Evolutionary conservation across 2,329 filamentous ascomycete genomes (phyloP).

Genomic region (Fusarium buharicum): DNA sequence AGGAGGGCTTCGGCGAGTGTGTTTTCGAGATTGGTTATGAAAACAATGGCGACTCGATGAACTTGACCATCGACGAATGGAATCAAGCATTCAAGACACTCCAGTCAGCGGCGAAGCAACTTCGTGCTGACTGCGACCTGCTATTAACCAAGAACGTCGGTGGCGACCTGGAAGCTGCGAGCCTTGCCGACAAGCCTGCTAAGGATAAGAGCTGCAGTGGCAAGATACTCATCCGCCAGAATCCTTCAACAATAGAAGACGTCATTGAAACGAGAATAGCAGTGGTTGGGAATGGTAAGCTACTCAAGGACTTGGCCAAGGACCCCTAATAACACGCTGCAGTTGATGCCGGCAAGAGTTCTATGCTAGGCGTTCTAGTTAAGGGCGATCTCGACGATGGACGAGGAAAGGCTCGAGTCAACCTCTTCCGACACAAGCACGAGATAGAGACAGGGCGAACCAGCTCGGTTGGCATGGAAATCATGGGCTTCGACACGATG

Average conservation of each 20-base stretch:
- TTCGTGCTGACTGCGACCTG: conserved; percentile 80
- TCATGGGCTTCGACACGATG: conserved; percentile 93
- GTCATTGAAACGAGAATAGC: conserved; percentile 97
- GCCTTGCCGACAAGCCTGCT: conserved; percentile 60
- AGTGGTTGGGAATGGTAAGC: conserved; percentile 88
- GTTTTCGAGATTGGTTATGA: conserved; percentile 94
- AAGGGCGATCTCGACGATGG: conserved; percentile 97
- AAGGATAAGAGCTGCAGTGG: conserved; percentile 82
- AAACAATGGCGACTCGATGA: conserved; percentile 87
- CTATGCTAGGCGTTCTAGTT: conserved; percentile 92
- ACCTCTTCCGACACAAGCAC: conserved; percentile 97
- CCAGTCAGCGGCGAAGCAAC: conserved; percentile 68
- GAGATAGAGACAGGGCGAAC: conserved; percentile 96
- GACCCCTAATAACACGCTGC: conserved; percentile 27
- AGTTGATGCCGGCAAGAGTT: conserved; percentile 97
- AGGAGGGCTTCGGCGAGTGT: conserved; percentile 87
- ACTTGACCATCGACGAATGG: conserved; percentile 79
- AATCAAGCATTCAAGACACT: conserved; percentile 74
- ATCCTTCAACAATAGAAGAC: conserved; percentile 79
- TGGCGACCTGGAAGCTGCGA: conserved; percentile 76
- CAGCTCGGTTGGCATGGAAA: conserved; percentile 98
- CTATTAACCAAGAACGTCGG: conserved; percentile 92
- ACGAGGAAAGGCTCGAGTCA: conserved; percentile 90
- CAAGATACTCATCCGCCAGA: conserved; percentile 85
- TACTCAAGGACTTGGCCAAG: neutral